Evolutionary conservation across 1,284 basidiomycete species (phyloP).

Genomic region (Naganishia sp.): DNA sequence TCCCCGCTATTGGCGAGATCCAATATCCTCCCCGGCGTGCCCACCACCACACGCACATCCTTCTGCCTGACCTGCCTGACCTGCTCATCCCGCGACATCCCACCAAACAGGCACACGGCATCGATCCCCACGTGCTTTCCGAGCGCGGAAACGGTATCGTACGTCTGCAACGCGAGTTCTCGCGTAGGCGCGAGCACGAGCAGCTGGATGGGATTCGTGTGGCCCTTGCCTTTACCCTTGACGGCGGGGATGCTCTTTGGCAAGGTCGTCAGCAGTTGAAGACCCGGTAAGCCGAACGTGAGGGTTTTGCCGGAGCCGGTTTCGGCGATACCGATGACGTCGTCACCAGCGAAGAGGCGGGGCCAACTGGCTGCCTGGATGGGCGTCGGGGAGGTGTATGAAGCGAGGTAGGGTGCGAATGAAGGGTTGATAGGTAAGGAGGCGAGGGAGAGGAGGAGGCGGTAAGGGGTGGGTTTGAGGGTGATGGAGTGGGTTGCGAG

Average conservation of each 20-base stretch:
- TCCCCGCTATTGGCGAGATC: conserved; percentile 84
- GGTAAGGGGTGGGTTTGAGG: conserved; percentile 62
- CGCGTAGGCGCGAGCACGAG: conserved; percentile 61
- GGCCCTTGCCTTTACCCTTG: conserved; percentile 47
- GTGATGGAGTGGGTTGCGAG: conserved; percentile 72
- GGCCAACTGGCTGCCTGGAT: conserved; percentile 98
- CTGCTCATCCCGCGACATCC: conserved; percentile 85
- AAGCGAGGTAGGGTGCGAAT: conserved; percentile 65
- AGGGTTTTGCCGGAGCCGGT: conserved; percentile 97
- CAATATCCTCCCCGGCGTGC: conserved; percentile 89
- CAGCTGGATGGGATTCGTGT: conserved; percentile 62
- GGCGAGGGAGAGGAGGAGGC: conserved; percentile 79
- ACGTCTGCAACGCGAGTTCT: conserved; percentile 63
- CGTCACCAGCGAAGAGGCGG: conserved; percentile 73
- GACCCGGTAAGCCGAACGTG: conserved; percentile 83
- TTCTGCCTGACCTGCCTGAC: conserved; percentile 63
- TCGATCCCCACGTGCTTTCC: conserved; percentile 75
- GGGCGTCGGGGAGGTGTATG: conserved; percentile 87
- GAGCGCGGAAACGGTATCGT: conserved; percentile 76
- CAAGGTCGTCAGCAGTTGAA: conserved; percentile 61
- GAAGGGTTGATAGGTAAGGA: conserved; percentile 66
- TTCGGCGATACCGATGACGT: conserved; percentile 96
- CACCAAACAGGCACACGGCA: conserved; percentile 87
- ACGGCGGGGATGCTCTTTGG: conserved; percentile 38
- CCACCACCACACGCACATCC: conserved; percentile 77